A percentile compares a stretch with the other conserved stretches of the same genome.
These are phyloP conservation scores for Panaeolus cyanescens DNA, from an alignment of 768 basidiomycete genomes.

Conservation along the genomic window DNA sequence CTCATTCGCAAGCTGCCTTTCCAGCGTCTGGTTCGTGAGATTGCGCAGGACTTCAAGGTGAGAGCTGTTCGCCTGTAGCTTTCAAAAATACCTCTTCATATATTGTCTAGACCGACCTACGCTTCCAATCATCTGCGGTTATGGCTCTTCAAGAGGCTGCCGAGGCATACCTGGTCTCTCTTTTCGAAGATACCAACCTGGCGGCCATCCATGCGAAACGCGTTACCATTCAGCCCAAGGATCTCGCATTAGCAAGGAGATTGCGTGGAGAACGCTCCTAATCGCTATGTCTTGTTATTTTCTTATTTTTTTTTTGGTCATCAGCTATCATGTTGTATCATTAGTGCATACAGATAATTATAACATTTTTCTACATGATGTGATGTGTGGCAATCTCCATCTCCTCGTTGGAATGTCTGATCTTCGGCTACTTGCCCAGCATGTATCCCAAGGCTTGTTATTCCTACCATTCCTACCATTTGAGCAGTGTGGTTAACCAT, in stretches of 20 bases:
- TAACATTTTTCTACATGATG: too few species aligned
- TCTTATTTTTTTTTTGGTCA: background rate
- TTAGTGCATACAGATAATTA: background rate
- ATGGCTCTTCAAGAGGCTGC: constrained; percentile 70
- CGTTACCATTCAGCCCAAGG: constrained; percentile 64
- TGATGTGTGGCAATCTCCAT: too few species aligned
- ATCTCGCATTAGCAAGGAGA: constrained; percentile 52
- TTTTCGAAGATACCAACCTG: constrained; percentile 71
- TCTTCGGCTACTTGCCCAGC: too few species aligned
- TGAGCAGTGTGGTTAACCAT: background rate
- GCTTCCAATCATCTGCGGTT: constrained; percentile 74
- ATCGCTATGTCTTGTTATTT: constrained; percentile 3
- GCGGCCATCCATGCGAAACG: constrained; percentile 64
- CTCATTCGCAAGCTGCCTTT: constrained; percentile 69
- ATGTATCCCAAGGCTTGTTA: too few species aligned
- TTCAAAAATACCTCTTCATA: background rate
- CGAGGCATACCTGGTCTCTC: constrained; percentile 72
- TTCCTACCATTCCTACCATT: background rate
- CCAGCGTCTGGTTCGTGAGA: constrained; percentile 78
- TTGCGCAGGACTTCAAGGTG: constrained; percentile 81
- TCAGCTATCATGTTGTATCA: constrained; percentile 1
- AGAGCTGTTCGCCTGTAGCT: constrained; percentile 6
- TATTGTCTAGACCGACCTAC: constrained; percentile 60
- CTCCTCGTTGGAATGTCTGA: too few species aligned
- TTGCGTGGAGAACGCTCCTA: constrained; percentile 37